Percentiles rank a stretch among this genome's conserved stretches.
Conservation (phyloP, 1,139 yeast genomes). For the Protomyces arabidopsidicola region DNA sequence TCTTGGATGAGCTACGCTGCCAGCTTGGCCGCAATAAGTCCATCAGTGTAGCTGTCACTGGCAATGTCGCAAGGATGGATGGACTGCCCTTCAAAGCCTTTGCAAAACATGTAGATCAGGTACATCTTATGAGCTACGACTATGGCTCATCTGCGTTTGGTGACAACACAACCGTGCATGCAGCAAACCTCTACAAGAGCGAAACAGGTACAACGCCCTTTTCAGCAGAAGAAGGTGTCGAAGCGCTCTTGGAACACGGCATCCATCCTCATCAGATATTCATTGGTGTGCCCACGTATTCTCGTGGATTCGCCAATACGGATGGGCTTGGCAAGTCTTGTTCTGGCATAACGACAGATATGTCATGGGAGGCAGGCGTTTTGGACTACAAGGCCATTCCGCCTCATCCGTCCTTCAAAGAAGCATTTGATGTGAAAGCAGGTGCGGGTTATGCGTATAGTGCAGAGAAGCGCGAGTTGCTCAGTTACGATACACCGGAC, state of each 20-base stretch:
- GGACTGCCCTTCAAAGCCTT: conserved; percentile 48
- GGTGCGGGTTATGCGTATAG: conserved; percentile 60
- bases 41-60: conserved; percentile 64
- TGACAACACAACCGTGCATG: conserved; percentile 50
- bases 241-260: conserved; percentile 45
- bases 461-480: conserved; percentile 42
- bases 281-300: conserved; percentile 84
- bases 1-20: conserved; percentile 47
- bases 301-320: conserved; percentile 57
- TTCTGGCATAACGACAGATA: conserved; percentile 37
- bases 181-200: conserved; percentile 56
- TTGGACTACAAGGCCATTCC: conserved; percentile 56
- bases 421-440: conserved; percentile 49
- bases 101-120: conserved; percentile 56
- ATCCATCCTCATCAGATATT: conserved; percentile 52
- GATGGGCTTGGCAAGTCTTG: conserved; percentile 46
- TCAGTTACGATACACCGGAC: conserved; percentile 61
- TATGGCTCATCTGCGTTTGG: conserved; percentile 73
- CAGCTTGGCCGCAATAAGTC: conserved; percentile 56
- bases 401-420: conserved; percentile 41
- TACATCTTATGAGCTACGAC: conserved; percentile 91
- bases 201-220: conserved; percentile 34
- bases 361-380: conserved; percentile 50
- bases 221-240: conserved; percentile 51
- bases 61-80: conserved; percentile 39